Evolutionary conservation across 768 basidiomycete species (phyloP).

Genomic region (Piloderma croceum): DNA sequence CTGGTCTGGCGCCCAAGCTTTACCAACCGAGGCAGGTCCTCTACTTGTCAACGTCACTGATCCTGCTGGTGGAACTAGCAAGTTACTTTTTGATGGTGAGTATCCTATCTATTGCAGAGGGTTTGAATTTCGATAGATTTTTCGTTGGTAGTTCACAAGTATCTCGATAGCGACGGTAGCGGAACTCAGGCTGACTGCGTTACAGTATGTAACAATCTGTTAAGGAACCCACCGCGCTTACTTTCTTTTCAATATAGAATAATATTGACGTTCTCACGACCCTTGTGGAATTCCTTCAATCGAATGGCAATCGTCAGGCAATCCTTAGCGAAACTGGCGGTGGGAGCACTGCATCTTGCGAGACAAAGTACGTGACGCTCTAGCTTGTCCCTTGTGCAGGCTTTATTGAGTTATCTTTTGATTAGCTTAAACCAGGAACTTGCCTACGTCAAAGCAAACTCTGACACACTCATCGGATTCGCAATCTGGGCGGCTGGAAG

Average conservation of each 20-base stretch:
- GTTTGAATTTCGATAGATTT: background rate
- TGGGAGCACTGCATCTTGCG: conserved; percentile 36
- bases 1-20: conserved; percentile 34
- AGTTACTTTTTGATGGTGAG: conserved; percentile 39
- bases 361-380: conserved; percentile 23
- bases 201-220: conserved; percentile 27
- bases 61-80: conserved; percentile 31
- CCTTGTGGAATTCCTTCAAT: conserved; percentile 38
- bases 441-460: conserved; percentile 39
- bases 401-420: conserved; percentile 6
- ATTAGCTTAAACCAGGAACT: conserved; percentile 38
- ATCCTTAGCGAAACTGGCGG: conserved; percentile 41
- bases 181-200: conserved; percentile 39
- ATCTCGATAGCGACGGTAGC: conserved; percentile 36
- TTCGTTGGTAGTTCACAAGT: conserved; percentile 32
- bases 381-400: conserved; percentile 12
- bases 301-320: conserved; percentile 38
- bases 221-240: conserved; percentile 11
- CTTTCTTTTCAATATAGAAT: conserved; percentile 24
- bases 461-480: conserved; percentile 43
- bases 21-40: conserved; percentile 36
- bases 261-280: conserved; percentile 40
- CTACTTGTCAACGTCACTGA: conserved; percentile 37
- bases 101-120: background rate
- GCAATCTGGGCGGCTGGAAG: conserved; percentile 49